A percentile compares a stretch with the other conserved stretches of the same genome.
These are phyloP conservation scores for Suillus occidentalis DNA, from an alignment of 768 basidiomycete genomes.

Conservation along the genomic window DNA sequence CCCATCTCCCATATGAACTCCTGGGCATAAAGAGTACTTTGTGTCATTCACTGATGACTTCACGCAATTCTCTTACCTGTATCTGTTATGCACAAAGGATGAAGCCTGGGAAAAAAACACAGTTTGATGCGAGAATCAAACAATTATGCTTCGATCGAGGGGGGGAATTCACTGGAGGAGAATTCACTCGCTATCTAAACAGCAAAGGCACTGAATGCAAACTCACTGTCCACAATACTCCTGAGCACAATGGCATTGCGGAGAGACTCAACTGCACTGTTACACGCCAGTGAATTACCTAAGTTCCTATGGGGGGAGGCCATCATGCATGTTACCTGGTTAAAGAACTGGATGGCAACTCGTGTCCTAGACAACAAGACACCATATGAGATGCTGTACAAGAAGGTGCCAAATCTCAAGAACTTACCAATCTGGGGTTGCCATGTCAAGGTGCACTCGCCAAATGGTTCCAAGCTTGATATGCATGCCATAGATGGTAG, in stretches of 20 bases:
- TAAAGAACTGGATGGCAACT: slow-evolving; percentile 36
- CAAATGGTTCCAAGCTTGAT: slow-evolving; percentile 26
- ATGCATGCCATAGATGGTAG: slow-evolving; percentile 23
- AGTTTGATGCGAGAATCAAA: slow-evolving; percentile 31
- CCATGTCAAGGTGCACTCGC: slow-evolving; percentile 7
- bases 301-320: slow-evolving; percentile 42
- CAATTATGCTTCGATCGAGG: slow-evolving; percentile 42
- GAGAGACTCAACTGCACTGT: slow-evolving; percentile 41
- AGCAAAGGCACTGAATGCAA: slow-evolving; percentile 38
- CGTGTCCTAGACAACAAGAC: slow-evolving; percentile 23
- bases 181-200: slow-evolving; percentile 33
- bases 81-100: no score
- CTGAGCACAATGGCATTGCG: slow-evolving; percentile 44
- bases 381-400: slow-evolving; percentile 17
- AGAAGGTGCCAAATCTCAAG: slow-evolving; percentile 15
- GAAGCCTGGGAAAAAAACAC: slow-evolving; percentile 29
- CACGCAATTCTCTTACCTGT: slow-evolving; percentile 10
- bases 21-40: no score
- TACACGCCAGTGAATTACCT: slow-evolving; percentile 37
- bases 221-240: slow-evolving; percentile 42
- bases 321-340: slow-evolving; percentile 18
- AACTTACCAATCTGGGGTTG: not conserved
- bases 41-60: slow-evolving; percentile 2
- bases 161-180: slow-evolving; percentile 41
- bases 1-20: no score